Percentiles rank a stretch among this genome's conserved stretches.
These are phyloP conservation scores for Phytophthora kernoviae DNA, from an alignment of 352 stramenopile genomes.

Conservation along the genomic window DNA sequence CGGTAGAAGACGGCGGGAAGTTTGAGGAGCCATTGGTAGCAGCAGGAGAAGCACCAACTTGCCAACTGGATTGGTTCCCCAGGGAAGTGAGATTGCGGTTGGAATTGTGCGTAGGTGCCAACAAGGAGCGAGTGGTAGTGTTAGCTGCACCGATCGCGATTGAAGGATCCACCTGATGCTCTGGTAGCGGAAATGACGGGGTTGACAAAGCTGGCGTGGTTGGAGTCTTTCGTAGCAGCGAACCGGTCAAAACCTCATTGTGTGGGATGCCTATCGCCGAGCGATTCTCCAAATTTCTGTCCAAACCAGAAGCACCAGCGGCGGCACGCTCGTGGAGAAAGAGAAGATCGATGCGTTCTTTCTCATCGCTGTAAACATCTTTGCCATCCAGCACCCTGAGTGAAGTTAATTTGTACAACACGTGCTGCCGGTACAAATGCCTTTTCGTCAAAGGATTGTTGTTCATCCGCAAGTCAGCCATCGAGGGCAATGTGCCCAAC, in stretches of 20 bases:
- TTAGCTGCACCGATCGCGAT: conserved; percentile 56
- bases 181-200: conserved; percentile 40
- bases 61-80: conserved; percentile 26
- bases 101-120: conserved; percentile 23
- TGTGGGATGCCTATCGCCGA: conserved; percentile 31
- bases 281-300: conserved; percentile 29
- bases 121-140: conserved; percentile 49
- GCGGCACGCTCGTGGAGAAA: conserved; percentile 72
- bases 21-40: neutral
- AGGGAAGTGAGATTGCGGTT: conserved; percentile 18
- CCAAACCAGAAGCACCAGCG: conserved; percentile 17
- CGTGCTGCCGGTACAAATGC: conserved; percentile 77
- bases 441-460: conserved; percentile 86
- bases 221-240: conserved; percentile 49
- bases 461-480: conserved; percentile 63
- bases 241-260: conserved; percentile 48
- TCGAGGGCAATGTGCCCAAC: conserved; percentile 51
- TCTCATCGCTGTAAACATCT: conserved; percentile 78
- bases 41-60: conserved; percentile 17
- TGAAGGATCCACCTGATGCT: conserved; percentile 43
- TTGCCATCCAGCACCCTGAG: conserved; percentile 68
- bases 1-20: conserved; percentile 35
- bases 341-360: conserved; percentile 68
- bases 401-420: conserved; percentile 62
- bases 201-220: conserved; percentile 23